phyloP scores from a whole-genome alignment of 1,284 basidiomycete species.

The Apiotrichum mycotoxinovorans region DNA sequence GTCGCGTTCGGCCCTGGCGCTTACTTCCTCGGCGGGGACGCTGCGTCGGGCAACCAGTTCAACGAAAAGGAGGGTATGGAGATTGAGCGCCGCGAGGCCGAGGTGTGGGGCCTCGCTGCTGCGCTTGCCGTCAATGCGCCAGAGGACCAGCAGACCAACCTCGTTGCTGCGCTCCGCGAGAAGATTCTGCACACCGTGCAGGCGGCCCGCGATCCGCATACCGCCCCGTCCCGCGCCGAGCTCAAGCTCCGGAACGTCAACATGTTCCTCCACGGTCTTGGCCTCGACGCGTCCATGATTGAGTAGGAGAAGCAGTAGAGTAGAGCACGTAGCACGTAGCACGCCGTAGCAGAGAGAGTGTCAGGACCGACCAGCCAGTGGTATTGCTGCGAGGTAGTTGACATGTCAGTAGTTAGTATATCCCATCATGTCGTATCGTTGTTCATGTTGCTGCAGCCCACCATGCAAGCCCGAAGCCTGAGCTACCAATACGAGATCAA shows the following conservation, averaged over 20 bases:
- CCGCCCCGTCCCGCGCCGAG: conserved; percentile 36
- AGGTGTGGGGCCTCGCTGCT: conserved; percentile 53
- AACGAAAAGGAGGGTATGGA: conserved; percentile 69
- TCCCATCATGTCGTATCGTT: neutral
- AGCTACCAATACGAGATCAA: neutral
- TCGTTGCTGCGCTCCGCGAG: conserved; percentile 83
- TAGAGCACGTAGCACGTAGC: neutral
- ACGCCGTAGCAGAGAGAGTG: no score
- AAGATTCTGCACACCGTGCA: conserved; percentile 57
- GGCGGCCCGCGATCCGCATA: conserved; percentile 38
- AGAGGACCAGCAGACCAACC: conserved; percentile 72
- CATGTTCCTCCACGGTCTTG: conserved; percentile 50
- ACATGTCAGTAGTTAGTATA: neutral
- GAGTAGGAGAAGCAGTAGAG: neutral
- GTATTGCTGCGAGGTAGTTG: neutral
- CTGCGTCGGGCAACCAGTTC: conserved; percentile 43
- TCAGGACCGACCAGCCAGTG: no score
- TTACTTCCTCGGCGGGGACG: conserved; percentile 44
- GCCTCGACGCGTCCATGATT: conserved; percentile 45
- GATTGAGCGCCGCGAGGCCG: conserved; percentile 49
- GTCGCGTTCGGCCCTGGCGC: conserved; percentile 55
- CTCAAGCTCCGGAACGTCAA: conserved; percentile 50
- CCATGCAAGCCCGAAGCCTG: neutral
- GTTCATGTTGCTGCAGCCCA: neutral
- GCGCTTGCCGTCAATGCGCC: conserved; percentile 82